Evolutionary conservation across 345 rosid species (phyloP), one percentile per base, ranked within the genome.

Genomic region (Erysimum cheiranthoides): DNA sequence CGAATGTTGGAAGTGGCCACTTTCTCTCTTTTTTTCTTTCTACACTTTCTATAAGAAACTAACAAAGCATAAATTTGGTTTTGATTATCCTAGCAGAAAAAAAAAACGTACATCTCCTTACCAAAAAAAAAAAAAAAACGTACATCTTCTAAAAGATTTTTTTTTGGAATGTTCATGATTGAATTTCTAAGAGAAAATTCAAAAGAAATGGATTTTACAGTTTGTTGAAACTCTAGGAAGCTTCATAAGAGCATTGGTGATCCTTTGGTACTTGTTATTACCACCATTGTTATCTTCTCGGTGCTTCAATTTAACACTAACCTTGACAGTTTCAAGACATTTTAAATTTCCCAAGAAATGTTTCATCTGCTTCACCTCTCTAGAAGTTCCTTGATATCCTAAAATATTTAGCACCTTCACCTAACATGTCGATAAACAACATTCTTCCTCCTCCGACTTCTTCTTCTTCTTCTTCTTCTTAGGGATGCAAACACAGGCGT

Each of bases 331-430:
- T 52, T 73, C 54, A 62, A 73, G 63, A 53, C 63, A 63, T 42
- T 53, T 63, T 63, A 73, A 34, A 42, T 53, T 64, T 21, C 30
- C 38, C 56, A 73, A 73, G 64, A 73, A 73, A 42, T 73, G 46
- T 6, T 28, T 73, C 77, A 73, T 63, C 18, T 62, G 76, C 17
- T 52, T 52, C 53, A 10, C 5, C 70, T 73, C 77, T 64, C 60
- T 34, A 57, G 8, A 13, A 57, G 66, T 66, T 1, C 66, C 78
- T 57, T 5, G 2, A 46, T 54, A 73, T 7, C 4, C 71, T 54
- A 10, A 34, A 32, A 65, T 34, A 9, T 43, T 14, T 34, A 73
- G 49, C 39, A 34, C 31, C 18, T 73, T 73, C 31, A 65, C 66
- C 34, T 21, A 65, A 35, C 71, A 73, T 6, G 47, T 34, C n/a